Evolutionary conservation across 179 eudicot genomes (phyloP), one percentile per base, ranked within the genome.

Genomic region (Actinidia chinensis): DNA sequence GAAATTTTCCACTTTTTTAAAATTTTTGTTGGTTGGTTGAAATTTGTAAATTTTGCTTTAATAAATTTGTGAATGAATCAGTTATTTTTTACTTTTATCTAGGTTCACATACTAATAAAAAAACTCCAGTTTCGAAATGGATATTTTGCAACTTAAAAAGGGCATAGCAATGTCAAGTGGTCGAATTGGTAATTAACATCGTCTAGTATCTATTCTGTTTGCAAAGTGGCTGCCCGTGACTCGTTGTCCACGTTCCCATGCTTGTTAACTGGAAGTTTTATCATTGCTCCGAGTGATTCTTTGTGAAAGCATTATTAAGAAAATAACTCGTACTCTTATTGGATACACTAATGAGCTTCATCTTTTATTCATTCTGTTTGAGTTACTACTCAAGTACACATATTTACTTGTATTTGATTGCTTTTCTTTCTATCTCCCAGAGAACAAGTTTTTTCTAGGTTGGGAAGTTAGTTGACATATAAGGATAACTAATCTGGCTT

Each of bases 11-110:
- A 66, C 23, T 15, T 15, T 40, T 14, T 28, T 10, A 8, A 42
- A 17, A 54, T 54, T 40, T 73, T n/a, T n/a, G n/a, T 73, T 52
- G 65, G 65, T 73, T 33, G 13, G 28, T 59, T 74, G 20, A 74
- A 18, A 36, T 28, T 74, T 48, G 7, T 54, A 42, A 42, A 56
- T 0, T 40, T 7, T 18, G 15, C 15, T 74, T 10, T n/a, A n/a
- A n/a, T 28, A 18, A 55, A 23, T 60, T 56, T 40, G 6, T 52
- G n/a, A 11, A n/a, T 0, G 13, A 43, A 13, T 22, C 8, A 74
- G 17, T 55, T 2, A 50, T 4, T 56, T 7, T 55, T 17, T 33
- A 17, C 66, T 56, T 3, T 6, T 28, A 72, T 20, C 58, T 46
- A 23, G 17, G 42, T 40, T 67, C n/a, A 71, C 50, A n/a, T n/a